Percentiles rank a stretch among this genome's conserved stretches.
Evolutionary conservation across 345 rosid species (phyloP).

Genomic region (thale cress (Arabidopsis thaliana)): DNA sequence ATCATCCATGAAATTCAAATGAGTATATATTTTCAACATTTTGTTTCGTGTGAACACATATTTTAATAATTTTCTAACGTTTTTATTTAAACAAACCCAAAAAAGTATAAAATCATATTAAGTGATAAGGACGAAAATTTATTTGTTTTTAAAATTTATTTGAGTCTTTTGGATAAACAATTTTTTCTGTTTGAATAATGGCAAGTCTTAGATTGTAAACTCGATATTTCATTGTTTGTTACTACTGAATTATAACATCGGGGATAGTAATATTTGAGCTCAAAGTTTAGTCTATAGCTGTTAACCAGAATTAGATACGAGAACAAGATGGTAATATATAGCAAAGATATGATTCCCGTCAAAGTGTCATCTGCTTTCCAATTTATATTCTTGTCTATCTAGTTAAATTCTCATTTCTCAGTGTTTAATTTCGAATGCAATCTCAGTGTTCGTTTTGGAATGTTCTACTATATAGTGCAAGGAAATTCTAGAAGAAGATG

Average conservation of each 20-base stretch:
- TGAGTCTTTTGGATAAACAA: too few relatives aligned
- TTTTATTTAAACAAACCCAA: neutral
- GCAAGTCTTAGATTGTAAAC: constrained; percentile 9
- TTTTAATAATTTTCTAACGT: neutral
- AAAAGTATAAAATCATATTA: neutral
- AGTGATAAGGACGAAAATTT: neutral
- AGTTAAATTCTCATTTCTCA: neutral
- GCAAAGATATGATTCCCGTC: constrained; percentile 45
- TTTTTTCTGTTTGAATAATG: neutral
- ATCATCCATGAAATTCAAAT: constrained; percentile 37
- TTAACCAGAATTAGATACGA: constrained; percentile 42
- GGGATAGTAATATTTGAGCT: constrained; percentile 2
- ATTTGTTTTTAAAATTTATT: too few relatives aligned
- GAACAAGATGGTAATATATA: constrained; percentile 33
- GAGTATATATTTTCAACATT: constrained; percentile 32
- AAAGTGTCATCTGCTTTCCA: constrained; percentile 33
- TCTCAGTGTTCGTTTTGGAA: constrained; percentile 28
- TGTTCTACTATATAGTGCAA: constrained; percentile 33
- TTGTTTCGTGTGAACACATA: constrained; percentile 25
- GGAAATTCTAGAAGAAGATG: constrained; percentile 37
- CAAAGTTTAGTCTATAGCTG: constrained; percentile 4
- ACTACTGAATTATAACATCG: constrained; percentile 22
- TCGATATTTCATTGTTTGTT: neutral
- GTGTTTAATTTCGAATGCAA: constrained; percentile 34
- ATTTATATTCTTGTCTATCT: constrained; percentile 44